Percentiles rank a stretch among this genome's conserved stretches.
These are phyloP conservation scores for Salix purpurea DNA, from an alignment of 345 rosid genomes.

Conservation along the genomic window DNA sequence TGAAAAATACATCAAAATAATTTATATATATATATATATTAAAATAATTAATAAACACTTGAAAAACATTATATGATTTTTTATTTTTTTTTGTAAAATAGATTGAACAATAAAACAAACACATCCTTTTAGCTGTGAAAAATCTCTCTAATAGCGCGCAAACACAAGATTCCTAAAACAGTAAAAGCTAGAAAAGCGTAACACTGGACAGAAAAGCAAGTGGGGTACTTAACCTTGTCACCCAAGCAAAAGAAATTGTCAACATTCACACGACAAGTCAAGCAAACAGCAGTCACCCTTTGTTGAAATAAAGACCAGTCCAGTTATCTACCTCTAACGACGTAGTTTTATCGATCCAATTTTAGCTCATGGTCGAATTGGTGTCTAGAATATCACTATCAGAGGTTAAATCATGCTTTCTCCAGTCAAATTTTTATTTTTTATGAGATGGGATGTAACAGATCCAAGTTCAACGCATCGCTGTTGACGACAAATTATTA, in stretches of 20 bases:
- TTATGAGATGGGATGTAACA: background rate
- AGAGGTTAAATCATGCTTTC: background rate
- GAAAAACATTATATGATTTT: no score
- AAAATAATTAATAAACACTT: no score
- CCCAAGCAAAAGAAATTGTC: background rate
- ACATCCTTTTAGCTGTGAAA: background rate
- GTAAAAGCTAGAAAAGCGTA: background rate
- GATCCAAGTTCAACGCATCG: background rate
- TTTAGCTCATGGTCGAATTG: background rate
- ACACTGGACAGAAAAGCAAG: background rate
- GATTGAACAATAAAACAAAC: no score
- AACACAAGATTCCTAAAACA: background rate
- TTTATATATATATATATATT: accelerated
- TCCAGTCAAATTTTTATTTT: background rate
- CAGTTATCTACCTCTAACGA: background rate
- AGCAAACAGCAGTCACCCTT: background rate
- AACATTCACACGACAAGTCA: background rate
- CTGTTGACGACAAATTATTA: background rate
- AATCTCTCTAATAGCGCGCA: background rate
- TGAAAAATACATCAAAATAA: no score
- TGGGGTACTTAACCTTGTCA: background rate
- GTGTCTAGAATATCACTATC: background rate
- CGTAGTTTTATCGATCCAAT: background rate
- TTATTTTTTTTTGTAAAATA: no score
- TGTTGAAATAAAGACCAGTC: background rate